phyloP scores from a whole-genome alignment of 768 basidiomycete genomes.

The Tylopilus intermedius region DNA sequence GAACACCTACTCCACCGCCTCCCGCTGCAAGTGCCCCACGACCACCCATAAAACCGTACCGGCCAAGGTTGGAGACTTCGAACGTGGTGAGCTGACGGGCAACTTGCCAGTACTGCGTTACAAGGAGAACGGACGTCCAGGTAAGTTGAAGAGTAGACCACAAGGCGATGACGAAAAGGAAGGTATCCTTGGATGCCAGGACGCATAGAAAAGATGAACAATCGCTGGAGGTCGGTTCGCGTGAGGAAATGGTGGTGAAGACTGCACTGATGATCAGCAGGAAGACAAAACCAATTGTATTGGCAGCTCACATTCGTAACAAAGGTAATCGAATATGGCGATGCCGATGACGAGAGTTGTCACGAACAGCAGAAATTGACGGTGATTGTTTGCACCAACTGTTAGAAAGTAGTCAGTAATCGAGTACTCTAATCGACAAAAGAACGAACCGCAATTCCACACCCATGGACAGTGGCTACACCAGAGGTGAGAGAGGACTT shows the following conservation, averaged over 20 bases:
- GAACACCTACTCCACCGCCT: constrained; percentile 51
- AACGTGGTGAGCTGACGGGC: constrained; percentile 92
- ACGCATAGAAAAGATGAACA: constrained; percentile 50
- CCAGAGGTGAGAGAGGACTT: constrained; percentile 1
- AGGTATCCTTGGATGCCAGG: constrained; percentile 68
- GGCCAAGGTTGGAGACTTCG: constrained; percentile 91
- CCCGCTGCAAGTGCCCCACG: constrained; percentile 64
- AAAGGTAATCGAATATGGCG: constrained; percentile 74
- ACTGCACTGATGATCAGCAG: constrained; percentile 34
- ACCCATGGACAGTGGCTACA: constrained; percentile 96
- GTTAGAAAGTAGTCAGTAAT: constrained; percentile 6
- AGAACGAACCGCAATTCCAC: constrained; percentile 87
- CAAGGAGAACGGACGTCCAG: constrained; percentile 88
- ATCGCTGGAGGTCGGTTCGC: constrained; percentile 7
- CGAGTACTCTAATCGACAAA: not conserved
- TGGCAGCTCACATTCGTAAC: constrained; percentile 65
- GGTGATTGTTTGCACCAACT: constrained; percentile 93
- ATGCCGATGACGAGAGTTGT: constrained; percentile 80
- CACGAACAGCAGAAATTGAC: constrained; percentile 94
- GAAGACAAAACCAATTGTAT: not conserved
- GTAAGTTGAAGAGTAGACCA: constrained; percentile 95
- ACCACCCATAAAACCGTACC: constrained; percentile 97
- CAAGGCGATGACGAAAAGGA: constrained; percentile 72
- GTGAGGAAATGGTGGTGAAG: constrained; percentile 42
- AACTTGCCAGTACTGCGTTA: constrained; percentile 87